Evolutionary conservation across 148 eudicot genomes (phyloP).

Genomic region (Camellia lanceoleosa): DNA sequence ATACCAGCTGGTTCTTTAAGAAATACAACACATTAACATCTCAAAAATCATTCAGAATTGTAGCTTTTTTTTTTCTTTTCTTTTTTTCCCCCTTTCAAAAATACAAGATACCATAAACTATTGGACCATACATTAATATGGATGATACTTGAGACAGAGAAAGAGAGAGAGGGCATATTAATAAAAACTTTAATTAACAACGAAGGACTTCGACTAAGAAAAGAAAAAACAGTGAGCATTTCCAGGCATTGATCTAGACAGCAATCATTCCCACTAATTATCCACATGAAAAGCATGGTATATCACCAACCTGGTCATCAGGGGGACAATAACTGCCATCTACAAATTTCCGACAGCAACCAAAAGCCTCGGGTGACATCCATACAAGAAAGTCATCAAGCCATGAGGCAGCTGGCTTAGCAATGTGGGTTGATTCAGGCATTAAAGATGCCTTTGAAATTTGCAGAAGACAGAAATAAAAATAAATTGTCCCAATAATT

Average conservation of each 20-base stretch:
- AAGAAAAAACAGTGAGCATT: neutral
- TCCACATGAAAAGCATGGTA: neutral
- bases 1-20: neutral
- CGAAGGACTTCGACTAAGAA: conserved; percentile 9
- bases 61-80: neutral
- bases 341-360: conserved; percentile 65
- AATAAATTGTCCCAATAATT: neutral
- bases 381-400: conserved; percentile 84
- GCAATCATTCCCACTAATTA: neutral
- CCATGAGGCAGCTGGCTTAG: conserved; percentile 82
- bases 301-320: conserved; percentile 63
- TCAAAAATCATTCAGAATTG: neutral
- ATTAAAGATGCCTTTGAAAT: conserved; percentile 66
- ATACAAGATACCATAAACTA: neutral
- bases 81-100: neutral
- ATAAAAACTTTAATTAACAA: neutral
- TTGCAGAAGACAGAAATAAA: conserved; percentile 27
- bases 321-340: conserved; percentile 72
- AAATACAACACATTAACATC: conserved; percentile 1
- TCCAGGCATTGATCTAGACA: neutral
- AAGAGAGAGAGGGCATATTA: neutral
- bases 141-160: neutral
- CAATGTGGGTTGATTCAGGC: conserved; percentile 61
- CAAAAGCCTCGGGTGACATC: conserved; percentile 81
- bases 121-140: neutral